Conservation (phyloP, 2,329 filamentous ascomycete genomes). For the Sporothrix phasma region DNA sequence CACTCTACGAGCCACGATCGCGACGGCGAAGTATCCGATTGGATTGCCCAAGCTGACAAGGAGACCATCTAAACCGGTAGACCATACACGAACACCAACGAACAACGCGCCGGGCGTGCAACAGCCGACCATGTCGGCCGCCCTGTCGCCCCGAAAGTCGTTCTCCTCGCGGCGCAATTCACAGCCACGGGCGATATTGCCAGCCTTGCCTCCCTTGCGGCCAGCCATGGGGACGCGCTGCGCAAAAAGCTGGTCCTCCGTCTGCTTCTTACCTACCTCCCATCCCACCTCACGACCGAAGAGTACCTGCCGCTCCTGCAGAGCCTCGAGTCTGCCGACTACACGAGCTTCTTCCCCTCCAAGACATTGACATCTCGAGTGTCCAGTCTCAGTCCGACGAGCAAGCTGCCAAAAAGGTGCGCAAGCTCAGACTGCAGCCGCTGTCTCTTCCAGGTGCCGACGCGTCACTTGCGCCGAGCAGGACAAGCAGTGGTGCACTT, state of each 20-base stretch:
- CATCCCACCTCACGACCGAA: constrained; percentile 57
- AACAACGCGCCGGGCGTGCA: neutral
- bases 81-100: neutral
- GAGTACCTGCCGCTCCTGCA: constrained; percentile 52
- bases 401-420: constrained; percentile 52
- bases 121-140: constrained; percentile 19
- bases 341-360: constrained; percentile 23
- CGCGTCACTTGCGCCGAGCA: constrained; percentile 11
- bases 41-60: neutral
- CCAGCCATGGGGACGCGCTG: constrained; percentile 47
- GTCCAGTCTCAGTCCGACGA: constrained; percentile 52
- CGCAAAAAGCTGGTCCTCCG: constrained; percentile 56
- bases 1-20: neutral
- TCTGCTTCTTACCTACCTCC: constrained; percentile 66
- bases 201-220: constrained; percentile 50
- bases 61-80: neutral
- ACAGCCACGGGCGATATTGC: constrained; percentile 56
- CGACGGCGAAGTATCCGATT: neutral
- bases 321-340: constrained; percentile 41
- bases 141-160: constrained; percentile 57
- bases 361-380: constrained; percentile 43
- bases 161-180: constrained; percentile 63
- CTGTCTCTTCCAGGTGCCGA: constrained; percentile 34
- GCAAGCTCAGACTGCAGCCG: constrained; percentile 53
- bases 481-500: constrained; percentile 30